phyloP scores from a whole-genome alignment of 805 yeast species.

The Kodamaea kaohsiungensis region DNA sequence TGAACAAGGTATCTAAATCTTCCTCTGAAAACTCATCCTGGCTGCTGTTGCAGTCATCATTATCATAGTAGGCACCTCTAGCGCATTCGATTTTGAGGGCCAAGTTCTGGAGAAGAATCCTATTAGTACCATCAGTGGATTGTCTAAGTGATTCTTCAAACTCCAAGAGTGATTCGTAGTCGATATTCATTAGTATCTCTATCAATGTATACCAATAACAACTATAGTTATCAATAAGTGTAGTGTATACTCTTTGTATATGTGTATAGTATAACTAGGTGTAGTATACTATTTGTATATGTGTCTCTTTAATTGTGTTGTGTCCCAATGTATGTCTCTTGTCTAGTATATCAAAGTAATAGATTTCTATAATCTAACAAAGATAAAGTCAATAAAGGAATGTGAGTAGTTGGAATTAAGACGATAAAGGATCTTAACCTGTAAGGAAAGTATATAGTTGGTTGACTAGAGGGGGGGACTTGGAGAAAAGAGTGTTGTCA shows the following conservation, averaged over 20 bases:
- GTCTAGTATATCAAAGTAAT: too few species aligned
- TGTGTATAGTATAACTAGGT: too few species aligned
- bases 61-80: slow-evolving; percentile 15
- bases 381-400: slow-evolving; percentile 8
- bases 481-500: slow-evolving; percentile 3
- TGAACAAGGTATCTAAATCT: slow-evolving; percentile 17
- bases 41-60: slow-evolving; percentile 10
- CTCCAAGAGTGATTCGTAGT: slow-evolving; percentile 32
- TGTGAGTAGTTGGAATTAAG: slow-evolving; percentile 12
- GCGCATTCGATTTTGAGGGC: slow-evolving; percentile 28
- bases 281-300: too few species aligned
- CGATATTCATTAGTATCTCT: slow-evolving; percentile 9
- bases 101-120: slow-evolving; percentile 24
- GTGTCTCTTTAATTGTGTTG: too few species aligned
- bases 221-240: too few species aligned
- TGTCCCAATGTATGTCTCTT: too few species aligned
- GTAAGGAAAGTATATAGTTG: slow-evolving; percentile 9
- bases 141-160: slow-evolving; percentile 35
- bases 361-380: background rate
- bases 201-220: too few species aligned
- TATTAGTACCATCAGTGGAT: slow-evolving; percentile 15
- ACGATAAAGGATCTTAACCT: background rate
- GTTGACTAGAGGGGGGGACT: background rate
- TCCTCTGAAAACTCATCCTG: slow-evolving; percentile 14
- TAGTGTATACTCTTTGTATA: too few species aligned